A percentile compares a stretch with the other conserved stretches of the same genome.
Evolutionary conservation across 2,329 filamentous ascomycete genomes (phyloP).

Genomic region (Epicoccum nigrum): DNA sequence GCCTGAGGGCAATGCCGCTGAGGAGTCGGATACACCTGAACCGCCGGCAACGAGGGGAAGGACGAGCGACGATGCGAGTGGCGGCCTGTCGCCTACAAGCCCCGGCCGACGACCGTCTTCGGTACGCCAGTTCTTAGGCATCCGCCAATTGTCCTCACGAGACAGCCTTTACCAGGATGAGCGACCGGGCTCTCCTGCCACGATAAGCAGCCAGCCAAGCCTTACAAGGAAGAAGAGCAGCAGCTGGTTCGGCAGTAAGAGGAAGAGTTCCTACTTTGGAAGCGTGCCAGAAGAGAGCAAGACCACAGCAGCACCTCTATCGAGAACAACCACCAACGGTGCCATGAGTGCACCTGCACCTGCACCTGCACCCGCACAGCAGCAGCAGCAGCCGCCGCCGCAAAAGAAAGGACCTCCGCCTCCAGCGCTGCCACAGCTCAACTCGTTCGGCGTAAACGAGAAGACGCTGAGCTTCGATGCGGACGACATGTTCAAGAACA

Average conservation of each 20-base stretch:
- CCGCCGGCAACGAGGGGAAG: constrained; percentile 25
- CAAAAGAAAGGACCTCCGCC: constrained; percentile 47
- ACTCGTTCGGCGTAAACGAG: constrained; percentile 44
- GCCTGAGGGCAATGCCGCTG: constrained; percentile 26
- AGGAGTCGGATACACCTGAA: constrained; percentile 10
- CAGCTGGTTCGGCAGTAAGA: constrained; percentile 50
- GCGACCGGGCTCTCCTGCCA: constrained; percentile 45
- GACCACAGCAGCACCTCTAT: constrained; percentile 19
- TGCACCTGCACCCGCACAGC: background rate
- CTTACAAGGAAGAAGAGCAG: constrained; percentile 47
- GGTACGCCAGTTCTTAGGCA: constrained; percentile 50
- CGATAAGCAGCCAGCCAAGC: constrained; percentile 42
- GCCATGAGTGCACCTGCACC: constrained; percentile 22
- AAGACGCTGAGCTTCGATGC: constrained; percentile 42
- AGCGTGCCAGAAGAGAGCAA: constrained; percentile 43
- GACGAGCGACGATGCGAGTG: constrained; percentile 38
- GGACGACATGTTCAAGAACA: constrained; percentile 51
- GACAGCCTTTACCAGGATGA: constrained; percentile 45
- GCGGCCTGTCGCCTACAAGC: constrained; percentile 41
- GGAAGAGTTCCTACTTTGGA: constrained; percentile 41
- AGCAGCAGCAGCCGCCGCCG: constrained; percentile 14
- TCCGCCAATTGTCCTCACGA: constrained; percentile 45
- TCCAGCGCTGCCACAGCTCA: constrained; percentile 49
- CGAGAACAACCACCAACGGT: constrained; percentile 22
- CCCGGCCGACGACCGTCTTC: constrained; percentile 43